phyloP scores from a whole-genome alignment of 2,329 filamentous ascomycete species.

The Dissoconium aciculare region DNA sequence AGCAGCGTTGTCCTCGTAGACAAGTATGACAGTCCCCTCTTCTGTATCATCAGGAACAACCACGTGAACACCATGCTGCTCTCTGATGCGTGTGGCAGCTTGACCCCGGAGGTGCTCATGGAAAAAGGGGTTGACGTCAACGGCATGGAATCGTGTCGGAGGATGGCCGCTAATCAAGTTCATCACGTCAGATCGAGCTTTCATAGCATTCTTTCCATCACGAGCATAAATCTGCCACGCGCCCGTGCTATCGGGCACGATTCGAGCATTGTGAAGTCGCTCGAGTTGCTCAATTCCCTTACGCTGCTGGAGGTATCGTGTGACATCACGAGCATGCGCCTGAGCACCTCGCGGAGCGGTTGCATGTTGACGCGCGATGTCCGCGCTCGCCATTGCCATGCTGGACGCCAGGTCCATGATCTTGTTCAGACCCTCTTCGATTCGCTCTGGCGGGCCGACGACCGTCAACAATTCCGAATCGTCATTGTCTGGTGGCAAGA shows the following conservation, averaged over 20 bases:
- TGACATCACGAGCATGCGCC: constrained; percentile 69
- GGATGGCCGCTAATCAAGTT: constrained; percentile 60
- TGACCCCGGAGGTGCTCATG: constrained; percentile 55
- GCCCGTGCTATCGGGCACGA: constrained; percentile 58
- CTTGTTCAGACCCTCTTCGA: constrained; percentile 62
- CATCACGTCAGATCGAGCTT: constrained; percentile 60
- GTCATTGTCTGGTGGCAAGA: constrained; percentile 60
- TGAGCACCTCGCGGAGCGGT: constrained; percentile 58
- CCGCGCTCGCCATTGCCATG: constrained; percentile 72
- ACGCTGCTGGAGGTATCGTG: constrained; percentile 71
- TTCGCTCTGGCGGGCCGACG: constrained; percentile 55
- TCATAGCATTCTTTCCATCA: constrained; percentile 68
- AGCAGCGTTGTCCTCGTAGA: constrained; percentile 53
- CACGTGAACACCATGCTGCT: constrained; percentile 57
- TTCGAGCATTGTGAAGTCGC: constrained; percentile 65
- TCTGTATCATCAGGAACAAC: constrained; percentile 53
- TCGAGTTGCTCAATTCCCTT: constrained; percentile 73
- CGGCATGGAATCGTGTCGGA: constrained; percentile 51
- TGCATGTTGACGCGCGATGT: constrained; percentile 65
- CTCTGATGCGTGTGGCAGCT: constrained; percentile 47
- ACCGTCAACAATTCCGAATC: constrained; percentile 76
- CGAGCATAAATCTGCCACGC: constrained; percentile 81
- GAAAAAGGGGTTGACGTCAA: constrained; percentile 65
- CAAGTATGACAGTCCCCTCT: constrained; percentile 48
- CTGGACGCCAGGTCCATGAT: constrained; percentile 78